These are phyloP conservation scores for Calendula officinalis DNA, from an alignment of 129 eudicot genomes.

Conservation along the genomic window DNA sequence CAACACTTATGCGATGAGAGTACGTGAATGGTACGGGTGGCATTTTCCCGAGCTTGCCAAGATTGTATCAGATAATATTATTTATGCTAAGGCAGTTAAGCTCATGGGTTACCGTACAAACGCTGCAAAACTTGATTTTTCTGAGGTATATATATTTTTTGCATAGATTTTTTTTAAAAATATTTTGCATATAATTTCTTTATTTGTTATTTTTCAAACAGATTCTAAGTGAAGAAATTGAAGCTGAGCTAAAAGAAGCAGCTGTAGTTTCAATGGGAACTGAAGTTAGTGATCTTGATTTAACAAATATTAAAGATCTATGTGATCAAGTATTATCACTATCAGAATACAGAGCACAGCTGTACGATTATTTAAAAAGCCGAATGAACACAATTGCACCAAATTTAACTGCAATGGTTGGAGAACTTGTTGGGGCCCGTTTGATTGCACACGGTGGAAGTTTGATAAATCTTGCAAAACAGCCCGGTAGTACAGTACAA, in stretches of 20 bases:
- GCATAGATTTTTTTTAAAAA: too few relatives aligned
- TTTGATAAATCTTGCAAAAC: conserved; percentile 88
- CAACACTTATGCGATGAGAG: conserved; percentile 98
- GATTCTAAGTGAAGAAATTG: conserved; percentile 80
- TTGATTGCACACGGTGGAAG: conserved; percentile 94
- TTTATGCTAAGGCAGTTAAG: conserved; percentile 76
- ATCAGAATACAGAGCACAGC: conserved; percentile 86
- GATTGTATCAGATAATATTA: conserved; percentile 77
- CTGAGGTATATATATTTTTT: conserved; percentile 56
- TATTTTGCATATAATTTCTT: not conserved
- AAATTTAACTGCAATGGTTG: conserved; percentile 94
- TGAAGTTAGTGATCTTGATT: conserved; percentile 91
- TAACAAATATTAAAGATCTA: conserved; percentile 74
- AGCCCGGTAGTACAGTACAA: conserved; percentile 96
- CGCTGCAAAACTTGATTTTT: conserved; percentile 90
- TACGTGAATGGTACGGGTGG: conserved; percentile 99
- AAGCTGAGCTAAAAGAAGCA: conserved; percentile 81
- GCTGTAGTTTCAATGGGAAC: conserved; percentile 95
- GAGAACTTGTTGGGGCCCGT: conserved; percentile 98
- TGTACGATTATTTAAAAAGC: conserved; percentile 86
- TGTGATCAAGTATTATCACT: conserved; percentile 91
- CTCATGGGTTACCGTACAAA: conserved; percentile 87
- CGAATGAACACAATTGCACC: conserved; percentile 96
- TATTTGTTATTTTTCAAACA: conserved; percentile 21
- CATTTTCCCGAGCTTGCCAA: conserved; percentile 97